Percentiles rank a stretch among this genome's conserved stretches.
Conservation (phyloP, 2,329 filamentous ascomycete genomes). For the Epicoccum sorghinum region DNA sequence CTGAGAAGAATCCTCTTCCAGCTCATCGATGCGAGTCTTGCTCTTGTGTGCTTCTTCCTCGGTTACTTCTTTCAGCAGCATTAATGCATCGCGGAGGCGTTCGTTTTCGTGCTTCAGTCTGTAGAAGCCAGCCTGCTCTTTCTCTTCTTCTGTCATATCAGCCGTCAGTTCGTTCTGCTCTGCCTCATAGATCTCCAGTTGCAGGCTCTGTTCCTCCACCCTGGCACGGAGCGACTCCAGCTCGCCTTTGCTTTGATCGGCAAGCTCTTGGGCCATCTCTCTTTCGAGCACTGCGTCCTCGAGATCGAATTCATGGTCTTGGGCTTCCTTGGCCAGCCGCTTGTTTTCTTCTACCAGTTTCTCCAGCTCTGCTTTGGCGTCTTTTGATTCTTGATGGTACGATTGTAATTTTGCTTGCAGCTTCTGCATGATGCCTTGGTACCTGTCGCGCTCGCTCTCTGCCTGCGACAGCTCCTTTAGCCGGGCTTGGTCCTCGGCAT, state of each 20-base stretch:
- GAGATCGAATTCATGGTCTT: slow-evolving; percentile 82
- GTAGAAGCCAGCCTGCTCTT: slow-evolving; percentile 83
- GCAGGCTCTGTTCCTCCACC: slow-evolving; percentile 82
- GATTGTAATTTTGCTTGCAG: slow-evolving; percentile 87
- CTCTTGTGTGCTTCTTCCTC: slow-evolving; percentile 84
- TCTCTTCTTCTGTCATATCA: slow-evolving; percentile 87
- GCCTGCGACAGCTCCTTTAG: slow-evolving; percentile 78
- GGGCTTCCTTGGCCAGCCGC: slow-evolving; percentile 73
- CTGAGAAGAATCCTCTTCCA: slow-evolving; percentile 42
- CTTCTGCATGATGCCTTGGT: slow-evolving; percentile 86
- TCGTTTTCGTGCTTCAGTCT: slow-evolving; percentile 93
- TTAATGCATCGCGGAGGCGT: slow-evolving; percentile 80
- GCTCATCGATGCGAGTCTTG: slow-evolving; percentile 55
- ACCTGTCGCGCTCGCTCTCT: slow-evolving; percentile 77
- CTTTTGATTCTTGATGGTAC: slow-evolving; percentile 77
- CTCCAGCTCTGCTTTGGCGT: slow-evolving; percentile 78
- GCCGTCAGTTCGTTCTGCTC: slow-evolving; percentile 85
- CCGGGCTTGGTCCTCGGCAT: slow-evolving; percentile 83
- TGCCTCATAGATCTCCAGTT: slow-evolving; percentile 83
- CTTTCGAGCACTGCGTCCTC: slow-evolving; percentile 89
- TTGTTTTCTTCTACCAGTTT: slow-evolving; percentile 74
- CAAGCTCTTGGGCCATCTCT: slow-evolving; percentile 95
- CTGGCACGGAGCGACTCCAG: slow-evolving; percentile 76
- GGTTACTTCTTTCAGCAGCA: slow-evolving; percentile 84
- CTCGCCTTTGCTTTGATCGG: slow-evolving; percentile 81